These are phyloP conservation scores for Diaporthe sp. DNA, from an alignment of 2,329 filamentous ascomycete genomes.

Conservation along the genomic window DNA sequence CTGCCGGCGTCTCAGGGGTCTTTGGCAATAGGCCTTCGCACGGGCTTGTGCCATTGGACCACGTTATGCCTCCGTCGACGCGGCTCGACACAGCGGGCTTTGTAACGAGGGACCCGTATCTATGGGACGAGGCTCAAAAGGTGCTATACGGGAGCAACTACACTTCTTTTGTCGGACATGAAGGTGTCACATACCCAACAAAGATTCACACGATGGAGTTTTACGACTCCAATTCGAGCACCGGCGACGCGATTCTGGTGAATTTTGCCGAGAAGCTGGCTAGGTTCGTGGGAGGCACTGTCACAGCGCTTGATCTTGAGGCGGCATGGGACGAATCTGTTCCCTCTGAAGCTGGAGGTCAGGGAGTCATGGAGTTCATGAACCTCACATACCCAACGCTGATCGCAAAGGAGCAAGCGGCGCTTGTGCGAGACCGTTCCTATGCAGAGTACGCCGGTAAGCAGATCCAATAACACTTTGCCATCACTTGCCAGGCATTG, in stretches of 20 bases:
- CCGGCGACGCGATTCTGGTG: background rate
- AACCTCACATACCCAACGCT: background rate
- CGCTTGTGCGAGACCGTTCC: background rate
- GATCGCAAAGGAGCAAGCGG: background rate
- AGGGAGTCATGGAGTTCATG: background rate
- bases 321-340: background rate
- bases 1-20: background rate
- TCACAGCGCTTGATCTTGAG: background rate
- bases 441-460: background rate
- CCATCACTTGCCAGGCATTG: too few species aligned
- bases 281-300: background rate
- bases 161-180: background rate
- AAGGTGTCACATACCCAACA: background rate
- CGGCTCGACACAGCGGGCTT: background rate
- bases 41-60: background rate
- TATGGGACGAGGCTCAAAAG: background rate
- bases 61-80: background rate
- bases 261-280: slow-evolving; percentile 4
- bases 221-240: background rate
- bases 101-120: background rate
- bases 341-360: background rate
- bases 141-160: background rate
- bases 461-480: background rate
- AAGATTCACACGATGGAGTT: background rate
- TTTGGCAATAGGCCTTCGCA: slow-evolving; percentile 1